phyloP scores from a whole-genome alignment of 2,329 filamentous ascomycete genomes.

The Aplosporella prunicola region DNA sequence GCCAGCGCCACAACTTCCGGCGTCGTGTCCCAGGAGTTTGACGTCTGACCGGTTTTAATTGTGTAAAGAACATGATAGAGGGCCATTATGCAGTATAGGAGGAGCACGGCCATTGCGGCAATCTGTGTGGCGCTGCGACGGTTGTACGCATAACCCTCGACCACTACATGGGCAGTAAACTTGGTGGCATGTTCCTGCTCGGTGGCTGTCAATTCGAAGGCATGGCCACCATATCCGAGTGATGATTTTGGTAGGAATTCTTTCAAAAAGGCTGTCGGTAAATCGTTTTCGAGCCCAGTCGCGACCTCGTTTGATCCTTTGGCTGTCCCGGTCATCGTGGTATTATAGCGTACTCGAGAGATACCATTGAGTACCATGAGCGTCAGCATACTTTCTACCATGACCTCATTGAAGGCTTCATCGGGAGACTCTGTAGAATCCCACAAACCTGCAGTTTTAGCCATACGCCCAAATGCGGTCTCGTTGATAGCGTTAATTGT shows the following conservation, averaged over 20 bases:
- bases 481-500: background rate
- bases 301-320: too few species aligned
- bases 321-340: background rate
- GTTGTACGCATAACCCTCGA: background rate
- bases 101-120: background rate
- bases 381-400: background rate
- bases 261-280: background rate
- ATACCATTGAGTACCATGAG: conserved; percentile 1
- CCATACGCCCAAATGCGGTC: background rate
- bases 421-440: background rate
- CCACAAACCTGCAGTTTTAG: background rate
- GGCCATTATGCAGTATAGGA: background rate
- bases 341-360: background rate
- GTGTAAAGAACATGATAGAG: background rate
- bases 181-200: background rate
- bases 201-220: background rate
- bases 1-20: conserved; percentile 2
- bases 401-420: background rate
- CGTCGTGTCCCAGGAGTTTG: conserved; percentile 3
- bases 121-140: background rate
- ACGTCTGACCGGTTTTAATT: background rate
- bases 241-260: background rate
- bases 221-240: background rate
- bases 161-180: background rate
- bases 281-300: too few species aligned